Conservation (phyloP, 306 rosid genomes). For the Gillenia trifoliata region DNA sequence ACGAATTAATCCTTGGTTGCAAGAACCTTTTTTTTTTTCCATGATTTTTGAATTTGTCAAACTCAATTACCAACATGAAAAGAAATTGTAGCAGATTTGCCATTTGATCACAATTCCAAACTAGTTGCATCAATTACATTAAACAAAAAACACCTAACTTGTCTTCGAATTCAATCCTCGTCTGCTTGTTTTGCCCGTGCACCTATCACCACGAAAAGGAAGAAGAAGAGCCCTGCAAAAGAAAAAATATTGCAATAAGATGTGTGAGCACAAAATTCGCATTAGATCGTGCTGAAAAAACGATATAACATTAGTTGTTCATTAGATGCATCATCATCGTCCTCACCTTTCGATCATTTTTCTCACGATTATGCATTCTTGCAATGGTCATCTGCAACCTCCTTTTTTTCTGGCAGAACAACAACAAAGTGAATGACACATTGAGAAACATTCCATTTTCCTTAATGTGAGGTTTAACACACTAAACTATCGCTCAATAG, state of each 20-base stretch:
- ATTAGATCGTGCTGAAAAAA: background rate
- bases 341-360: constrained; percentile 63
- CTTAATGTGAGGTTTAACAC: background rate
- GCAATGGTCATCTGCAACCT: constrained; percentile 14
- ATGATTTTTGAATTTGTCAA: background rate
- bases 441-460: background rate
- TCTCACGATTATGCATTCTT: no score
- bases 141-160: background rate
- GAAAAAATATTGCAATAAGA: background rate
- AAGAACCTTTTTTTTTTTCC: background rate
- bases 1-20: background rate
- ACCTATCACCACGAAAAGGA: background rate
- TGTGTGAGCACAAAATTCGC: background rate
- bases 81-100: background rate
- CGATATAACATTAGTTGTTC: background rate
- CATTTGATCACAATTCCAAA: background rate
- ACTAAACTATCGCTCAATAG: no score
- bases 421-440: background rate
- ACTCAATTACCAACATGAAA: background rate
- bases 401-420: constrained; percentile 51
- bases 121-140: background rate
- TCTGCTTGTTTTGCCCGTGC: background rate
- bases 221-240: constrained; percentile 72
- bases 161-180: background rate
- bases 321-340: constrained; percentile 2